Conservation (phyloP, 2,329 filamentous ascomycete species). For the Zasmidium cellare region DNA sequence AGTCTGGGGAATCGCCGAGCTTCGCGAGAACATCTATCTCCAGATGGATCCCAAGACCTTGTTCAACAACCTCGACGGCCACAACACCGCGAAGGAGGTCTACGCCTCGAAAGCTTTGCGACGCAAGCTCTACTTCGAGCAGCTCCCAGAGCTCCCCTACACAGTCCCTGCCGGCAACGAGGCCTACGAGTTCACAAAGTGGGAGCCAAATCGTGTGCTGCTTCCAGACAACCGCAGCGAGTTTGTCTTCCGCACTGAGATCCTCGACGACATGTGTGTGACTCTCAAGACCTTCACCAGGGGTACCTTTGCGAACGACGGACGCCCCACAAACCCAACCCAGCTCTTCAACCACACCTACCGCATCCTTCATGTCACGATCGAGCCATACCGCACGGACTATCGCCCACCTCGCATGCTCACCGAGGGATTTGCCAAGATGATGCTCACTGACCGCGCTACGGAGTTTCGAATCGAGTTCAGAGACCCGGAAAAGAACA, state of each 20-base stretch:
- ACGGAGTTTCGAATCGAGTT: too few relatives aligned
- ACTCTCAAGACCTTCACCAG: neutral
- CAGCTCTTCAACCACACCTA: too few relatives aligned
- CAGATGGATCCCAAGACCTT: neutral
- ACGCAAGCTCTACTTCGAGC: neutral
- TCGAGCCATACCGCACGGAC: too few relatives aligned
- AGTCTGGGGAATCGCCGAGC: neutral
- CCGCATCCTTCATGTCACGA: too few relatives aligned
- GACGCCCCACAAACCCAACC: neutral
- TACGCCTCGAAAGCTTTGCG: neutral
- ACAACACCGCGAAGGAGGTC: neutral
- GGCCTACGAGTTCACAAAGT: neutral
- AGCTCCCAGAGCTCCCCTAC: neutral
- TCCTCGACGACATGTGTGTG: neutral
- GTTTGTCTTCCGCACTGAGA: neutral
- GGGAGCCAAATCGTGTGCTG: neutral
- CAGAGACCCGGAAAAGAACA: too few relatives aligned
- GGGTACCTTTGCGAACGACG: neutral
- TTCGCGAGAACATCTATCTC: neutral
- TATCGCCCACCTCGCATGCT: too few relatives aligned
- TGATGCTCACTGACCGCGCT: too few relatives aligned
- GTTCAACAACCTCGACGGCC: neutral
- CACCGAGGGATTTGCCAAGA: too few relatives aligned
- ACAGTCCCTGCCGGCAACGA: neutral
- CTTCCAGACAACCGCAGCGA: neutral